phyloP scores from a whole-genome alignment of 768 basidiomycete species.

The Epithele typhae region DNA sequence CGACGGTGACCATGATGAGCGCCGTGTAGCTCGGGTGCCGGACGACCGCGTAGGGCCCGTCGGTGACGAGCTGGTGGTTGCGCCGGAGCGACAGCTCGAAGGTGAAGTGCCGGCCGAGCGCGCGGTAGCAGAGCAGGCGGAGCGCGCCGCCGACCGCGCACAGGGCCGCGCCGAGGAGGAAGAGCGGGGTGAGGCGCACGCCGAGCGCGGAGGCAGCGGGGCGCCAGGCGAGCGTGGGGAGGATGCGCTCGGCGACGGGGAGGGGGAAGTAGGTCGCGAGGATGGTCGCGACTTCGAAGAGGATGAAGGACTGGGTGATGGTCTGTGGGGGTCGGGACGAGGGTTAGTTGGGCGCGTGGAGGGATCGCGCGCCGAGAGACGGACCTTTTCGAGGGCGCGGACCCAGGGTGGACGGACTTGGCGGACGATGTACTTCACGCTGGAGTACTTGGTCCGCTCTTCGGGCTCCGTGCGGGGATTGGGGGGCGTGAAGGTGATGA shows the following conservation, averaged over 20 bases:
- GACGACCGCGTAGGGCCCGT: conserved; percentile 19
- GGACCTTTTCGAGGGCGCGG: neutral
- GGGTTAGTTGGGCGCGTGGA: too few relatives aligned
- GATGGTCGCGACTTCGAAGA: neutral
- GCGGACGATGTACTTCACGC: neutral
- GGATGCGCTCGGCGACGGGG: neutral
- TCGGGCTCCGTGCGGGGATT: conserved; percentile 2
- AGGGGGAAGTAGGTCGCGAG: too few relatives aligned
- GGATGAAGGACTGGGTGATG: too few relatives aligned
- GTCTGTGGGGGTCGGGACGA: too few relatives aligned
- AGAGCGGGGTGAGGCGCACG: conserved; percentile 10
- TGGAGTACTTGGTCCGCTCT: conserved; percentile 7
- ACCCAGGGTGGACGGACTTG: neutral
- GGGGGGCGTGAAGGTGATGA: conserved; percentile 2
- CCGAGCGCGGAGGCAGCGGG: neutral
- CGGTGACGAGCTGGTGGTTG: conserved; percentile 17
- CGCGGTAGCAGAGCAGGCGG: conserved; percentile 20
- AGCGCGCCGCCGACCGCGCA: conserved; percentile 8
- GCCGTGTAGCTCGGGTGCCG: conserved; percentile 23
- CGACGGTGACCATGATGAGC: conserved; percentile 5
- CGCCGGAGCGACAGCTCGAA: conserved; percentile 17
- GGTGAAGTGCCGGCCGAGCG: conserved; percentile 22
- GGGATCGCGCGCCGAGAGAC: neutral
- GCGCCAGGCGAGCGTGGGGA: neutral
- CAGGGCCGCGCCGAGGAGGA: conserved; percentile 12